Evolutionary conservation across 805 yeast genomes (phyloP), one percentile per base, ranked within the genome.

Genomic region (Candida chauliodis): DNA sequence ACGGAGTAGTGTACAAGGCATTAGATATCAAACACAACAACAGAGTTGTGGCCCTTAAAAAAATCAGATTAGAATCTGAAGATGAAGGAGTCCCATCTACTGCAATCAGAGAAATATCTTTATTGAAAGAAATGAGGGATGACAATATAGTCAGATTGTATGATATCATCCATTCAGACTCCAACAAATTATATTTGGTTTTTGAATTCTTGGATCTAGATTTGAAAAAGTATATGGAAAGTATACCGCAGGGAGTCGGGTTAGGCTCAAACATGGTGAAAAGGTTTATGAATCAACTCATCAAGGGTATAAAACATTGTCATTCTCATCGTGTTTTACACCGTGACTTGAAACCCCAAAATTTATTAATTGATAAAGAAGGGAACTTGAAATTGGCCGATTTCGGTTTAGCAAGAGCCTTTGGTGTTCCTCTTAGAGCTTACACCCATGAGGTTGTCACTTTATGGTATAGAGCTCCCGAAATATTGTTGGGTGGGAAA

Each of bases 1-100:
- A 93, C 59, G 99, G 99, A 37, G 97, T 95, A 22, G 99, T 93
- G 8, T 93, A 93, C 66, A 93, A 91, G 60, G 99, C 99, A 1
- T 71, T 89, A 36, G 97, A 91, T 57, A 79, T 81, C 33, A 81
- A 79, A 48, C 89, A 91, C 58, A 85, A 89, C 49, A 91, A 91
- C 65, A 76, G 96, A n/a, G 78, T 89, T 31, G 99, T 93, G 25
- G 99, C 99, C 0, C 69, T 93, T 50, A 93, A 93, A 62, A 95
- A 93, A 65, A 95, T 93, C 59, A 78, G 98, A 42, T 68, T 93
- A 37, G 99, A 93, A 59, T 87, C 95, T 15, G 99, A 93, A 61
- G 95, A 88, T 60, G 99, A 93, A 60, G 99, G 99, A 14, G 97
- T 95, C 16, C 99, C 99, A 2, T 89, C 97, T 1, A 93, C 99